Evolutionary conservation across 345 rosid species (phyloP).

Genomic region (Heritiera littoralis): DNA sequence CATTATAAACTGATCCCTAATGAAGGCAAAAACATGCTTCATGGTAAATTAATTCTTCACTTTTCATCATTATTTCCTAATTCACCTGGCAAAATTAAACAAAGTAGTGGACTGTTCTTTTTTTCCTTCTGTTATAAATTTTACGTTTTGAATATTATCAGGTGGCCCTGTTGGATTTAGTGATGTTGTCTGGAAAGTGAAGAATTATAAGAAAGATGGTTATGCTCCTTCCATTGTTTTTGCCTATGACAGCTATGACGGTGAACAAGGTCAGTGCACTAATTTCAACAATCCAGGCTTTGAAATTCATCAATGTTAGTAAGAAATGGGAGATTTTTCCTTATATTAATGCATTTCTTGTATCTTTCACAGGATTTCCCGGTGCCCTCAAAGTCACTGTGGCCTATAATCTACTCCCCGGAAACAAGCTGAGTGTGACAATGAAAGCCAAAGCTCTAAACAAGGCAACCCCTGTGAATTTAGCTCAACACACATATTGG

Average conservation of each 20-base stretch:
- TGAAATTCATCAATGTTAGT: background rate
- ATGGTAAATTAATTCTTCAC: constrained; percentile 46
- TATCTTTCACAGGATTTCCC: constrained; percentile 66
- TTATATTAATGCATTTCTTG: background rate
- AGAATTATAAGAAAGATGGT: constrained; percentile 43
- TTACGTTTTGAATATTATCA: constrained; percentile 19
- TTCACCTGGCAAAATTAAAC: background rate
- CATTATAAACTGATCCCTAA: constrained; percentile 64
- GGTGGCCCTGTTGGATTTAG: constrained; percentile 84
- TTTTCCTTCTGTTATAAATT: background rate
- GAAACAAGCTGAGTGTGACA: constrained; percentile 44
- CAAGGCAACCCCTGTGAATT: constrained; percentile 77
- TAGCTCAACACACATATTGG: constrained; percentile 85
- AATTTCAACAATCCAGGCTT: background rate
- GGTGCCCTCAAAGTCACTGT: constrained; percentile 55
- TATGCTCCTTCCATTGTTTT: constrained; percentile 58
- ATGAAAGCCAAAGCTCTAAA: constrained; percentile 74
- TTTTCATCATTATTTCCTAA: background rate
- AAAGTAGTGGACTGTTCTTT: background rate
- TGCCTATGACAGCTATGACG: constrained; percentile 63
- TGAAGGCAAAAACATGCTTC: constrained; percentile 82
- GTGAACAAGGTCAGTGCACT: constrained; percentile 60
- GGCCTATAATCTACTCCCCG: constrained; percentile 40
- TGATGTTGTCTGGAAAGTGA: constrained; percentile 71
- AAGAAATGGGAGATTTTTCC: background rate